phyloP scores from a whole-genome alignment of 495 filamentous ascomycete genomes.

The Apodospora peruviana region DNA sequence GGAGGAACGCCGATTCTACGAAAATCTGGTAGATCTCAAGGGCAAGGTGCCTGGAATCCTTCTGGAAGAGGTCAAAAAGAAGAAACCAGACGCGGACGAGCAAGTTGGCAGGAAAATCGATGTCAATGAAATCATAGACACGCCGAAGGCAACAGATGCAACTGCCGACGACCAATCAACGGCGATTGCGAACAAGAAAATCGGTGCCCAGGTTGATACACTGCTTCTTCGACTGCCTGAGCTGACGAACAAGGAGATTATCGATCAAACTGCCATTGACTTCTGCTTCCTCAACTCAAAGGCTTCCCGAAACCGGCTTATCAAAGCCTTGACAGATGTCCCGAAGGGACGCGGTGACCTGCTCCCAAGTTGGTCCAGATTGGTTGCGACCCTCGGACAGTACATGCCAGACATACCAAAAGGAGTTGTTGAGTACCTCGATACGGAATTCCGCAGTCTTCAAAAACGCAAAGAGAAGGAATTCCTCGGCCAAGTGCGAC shows the following conservation, averaged over 20 bases:
- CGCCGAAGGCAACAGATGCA: slow-evolving; percentile 42
- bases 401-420: slow-evolving; percentile 92
- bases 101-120: slow-evolving; percentile 55
- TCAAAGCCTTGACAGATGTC: slow-evolving; percentile 90
- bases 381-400: slow-evolving; percentile 87
- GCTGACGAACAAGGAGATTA: slow-evolving; percentile 80
- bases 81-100: slow-evolving; percentile 70
- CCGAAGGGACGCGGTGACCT: slow-evolving; percentile 91
- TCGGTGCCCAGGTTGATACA: slow-evolving; percentile 93
- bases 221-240: slow-evolving; percentile 84
- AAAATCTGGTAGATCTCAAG: slow-evolving; percentile 91
- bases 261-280: slow-evolving; percentile 87
- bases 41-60: slow-evolving; percentile 91
- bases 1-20: slow-evolving; percentile 95
- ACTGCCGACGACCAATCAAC: slow-evolving; percentile 76
- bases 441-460: slow-evolving; percentile 94
- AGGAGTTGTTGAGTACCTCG: slow-evolving; percentile 86
- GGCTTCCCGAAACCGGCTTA: slow-evolving; percentile 85
- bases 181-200: slow-evolving; percentile 94
- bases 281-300: slow-evolving; percentile 99
- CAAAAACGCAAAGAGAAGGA: slow-evolving; percentile 99
- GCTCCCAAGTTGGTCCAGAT: slow-evolving; percentile 83
- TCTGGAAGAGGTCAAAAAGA: slow-evolving; percentile 92
- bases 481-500: slow-evolving; percentile 87
- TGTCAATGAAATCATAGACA: slow-evolving; percentile 41